Conservation (phyloP, 768 basidiomycete species). For the Auriscalpium microsporum region DNA sequence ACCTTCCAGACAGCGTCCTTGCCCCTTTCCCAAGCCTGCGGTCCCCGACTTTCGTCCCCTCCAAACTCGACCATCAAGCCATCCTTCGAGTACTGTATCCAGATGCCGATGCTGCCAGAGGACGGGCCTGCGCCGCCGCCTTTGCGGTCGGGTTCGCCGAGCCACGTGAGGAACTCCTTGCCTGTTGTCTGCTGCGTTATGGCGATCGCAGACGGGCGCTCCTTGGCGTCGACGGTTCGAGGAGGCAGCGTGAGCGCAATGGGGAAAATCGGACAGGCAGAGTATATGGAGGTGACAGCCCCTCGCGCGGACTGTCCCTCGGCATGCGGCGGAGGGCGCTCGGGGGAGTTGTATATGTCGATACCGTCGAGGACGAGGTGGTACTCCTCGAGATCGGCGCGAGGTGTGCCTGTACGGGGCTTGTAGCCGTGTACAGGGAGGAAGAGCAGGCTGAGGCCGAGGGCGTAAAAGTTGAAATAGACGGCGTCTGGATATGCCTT, state of each 20-base stretch:
- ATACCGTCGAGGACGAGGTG: constrained; percentile 58
- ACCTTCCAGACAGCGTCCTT: constrained; percentile 77
- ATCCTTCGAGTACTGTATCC: constrained; percentile 84
- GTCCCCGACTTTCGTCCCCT: constrained; percentile 66
- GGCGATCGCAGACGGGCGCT: constrained; percentile 33
- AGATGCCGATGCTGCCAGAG: constrained; percentile 80
- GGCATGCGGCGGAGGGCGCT: constrained; percentile 17
- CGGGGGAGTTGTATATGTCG: constrained; percentile 70
- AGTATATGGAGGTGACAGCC: constrained; percentile 41
- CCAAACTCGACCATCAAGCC: constrained; percentile 86
- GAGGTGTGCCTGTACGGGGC: constrained; percentile 36
- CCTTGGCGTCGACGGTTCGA: constrained; percentile 13
- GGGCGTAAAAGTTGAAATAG: constrained; percentile 75
- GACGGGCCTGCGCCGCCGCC: constrained; percentile 85
- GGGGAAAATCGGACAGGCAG: constrained; percentile 49
- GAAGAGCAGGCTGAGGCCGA: constrained; percentile 81
- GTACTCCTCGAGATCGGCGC: constrained; percentile 41
- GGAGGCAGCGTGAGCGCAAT: constrained; percentile 35
- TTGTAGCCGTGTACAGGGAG: constrained; percentile 57
- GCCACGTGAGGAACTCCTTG: constrained; percentile 59
- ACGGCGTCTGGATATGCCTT: constrained; percentile 77
- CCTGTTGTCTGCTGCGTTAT: constrained; percentile 52
- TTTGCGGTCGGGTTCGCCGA: constrained; percentile 88
- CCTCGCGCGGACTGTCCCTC: constrained; percentile 21
- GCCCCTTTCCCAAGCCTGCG: constrained; percentile 82